Evolutionary conservation across 2,329 filamentous ascomycete species (phyloP).

Genomic region (Diaporthe citri): DNA sequence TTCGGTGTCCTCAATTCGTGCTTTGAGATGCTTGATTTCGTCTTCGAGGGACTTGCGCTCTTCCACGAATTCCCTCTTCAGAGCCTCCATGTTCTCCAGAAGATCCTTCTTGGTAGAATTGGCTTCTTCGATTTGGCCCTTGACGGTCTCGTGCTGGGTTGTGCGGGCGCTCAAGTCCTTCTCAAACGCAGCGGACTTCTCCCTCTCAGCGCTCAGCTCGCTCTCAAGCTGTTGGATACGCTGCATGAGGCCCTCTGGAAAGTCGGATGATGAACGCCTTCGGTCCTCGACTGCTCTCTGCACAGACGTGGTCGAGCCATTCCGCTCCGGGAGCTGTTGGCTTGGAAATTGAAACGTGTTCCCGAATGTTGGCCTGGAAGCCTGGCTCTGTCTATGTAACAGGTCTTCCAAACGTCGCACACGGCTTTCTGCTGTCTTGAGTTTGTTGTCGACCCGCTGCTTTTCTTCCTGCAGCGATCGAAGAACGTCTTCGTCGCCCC

Average conservation of each 20-base stretch:
- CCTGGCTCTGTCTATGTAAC: slow-evolving; percentile 83
- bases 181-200: slow-evolving; percentile 74
- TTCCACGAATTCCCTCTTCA: slow-evolving; percentile 87
- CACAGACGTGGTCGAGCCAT: slow-evolving; percentile 63
- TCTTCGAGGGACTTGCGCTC: slow-evolving; percentile 87
- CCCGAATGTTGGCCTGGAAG: slow-evolving; percentile 65
- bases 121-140: slow-evolving; percentile 82
- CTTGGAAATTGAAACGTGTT: slow-evolving; percentile 66
- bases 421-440: slow-evolving; percentile 88
- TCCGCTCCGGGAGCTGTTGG: slow-evolving; percentile 61
- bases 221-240: slow-evolving; percentile 77
- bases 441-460: slow-evolving; percentile 76
- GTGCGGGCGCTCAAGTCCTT: slow-evolving; percentile 73
- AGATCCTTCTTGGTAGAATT: slow-evolving; percentile 95
- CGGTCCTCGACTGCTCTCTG: slow-evolving; percentile 57
- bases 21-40: slow-evolving; percentile 82
- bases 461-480: slow-evolving; percentile 87
- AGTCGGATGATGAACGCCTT: slow-evolving; percentile 55
- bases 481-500: slow-evolving; percentile 87
- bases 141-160: slow-evolving; percentile 71
- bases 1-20: slow-evolving; percentile 87
- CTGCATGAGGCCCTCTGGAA: slow-evolving; percentile 55
- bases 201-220: slow-evolving; percentile 81
- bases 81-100: slow-evolving; percentile 92
- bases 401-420: slow-evolving; percentile 93